phyloP scores from a whole-genome alignment of 345 rosid species.

The Schrenkiella parvula region DNA sequence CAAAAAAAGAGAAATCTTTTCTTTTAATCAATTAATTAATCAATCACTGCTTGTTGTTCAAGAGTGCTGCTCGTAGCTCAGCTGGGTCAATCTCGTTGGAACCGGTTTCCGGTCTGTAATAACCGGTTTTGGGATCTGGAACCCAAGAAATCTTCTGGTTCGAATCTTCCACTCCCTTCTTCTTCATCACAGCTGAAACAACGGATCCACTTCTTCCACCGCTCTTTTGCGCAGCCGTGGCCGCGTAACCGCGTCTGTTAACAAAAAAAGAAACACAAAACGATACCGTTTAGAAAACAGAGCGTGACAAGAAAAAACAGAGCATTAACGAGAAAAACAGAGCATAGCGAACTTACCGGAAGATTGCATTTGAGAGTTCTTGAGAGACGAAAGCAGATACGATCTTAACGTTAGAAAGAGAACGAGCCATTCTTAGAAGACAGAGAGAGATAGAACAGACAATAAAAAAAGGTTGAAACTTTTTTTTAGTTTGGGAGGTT shows the following conservation, averaged over 20 bases:
- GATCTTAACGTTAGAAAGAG: constrained; percentile 33
- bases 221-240: constrained; percentile 31
- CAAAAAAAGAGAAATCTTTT: background rate
- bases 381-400: constrained; percentile 34
- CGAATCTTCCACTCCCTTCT: constrained; percentile 45
- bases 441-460: constrained; percentile 25
- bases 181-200: constrained; percentile 33
- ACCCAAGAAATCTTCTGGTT: constrained; percentile 60
- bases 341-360: constrained; percentile 16
- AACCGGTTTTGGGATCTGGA: constrained; percentile 86
- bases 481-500: background rate
- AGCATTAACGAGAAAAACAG: background rate
- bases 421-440: constrained; percentile 32
- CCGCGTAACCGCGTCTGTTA: constrained; percentile 36
- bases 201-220: constrained; percentile 26
- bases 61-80: constrained; percentile 55
- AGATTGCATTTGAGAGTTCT: constrained; percentile 32
- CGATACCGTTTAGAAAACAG: constrained; percentile 18
- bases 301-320: background rate
- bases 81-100: constrained; percentile 62
- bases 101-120: constrained; percentile 70
- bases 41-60: constrained; percentile 54
- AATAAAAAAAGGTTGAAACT: background rate
- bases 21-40: background rate
- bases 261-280: background rate